Base-by-base conservation (phyloP, 2,329 filamentous ascomycete genomes). In the Talaromyces sp. region DNA sequence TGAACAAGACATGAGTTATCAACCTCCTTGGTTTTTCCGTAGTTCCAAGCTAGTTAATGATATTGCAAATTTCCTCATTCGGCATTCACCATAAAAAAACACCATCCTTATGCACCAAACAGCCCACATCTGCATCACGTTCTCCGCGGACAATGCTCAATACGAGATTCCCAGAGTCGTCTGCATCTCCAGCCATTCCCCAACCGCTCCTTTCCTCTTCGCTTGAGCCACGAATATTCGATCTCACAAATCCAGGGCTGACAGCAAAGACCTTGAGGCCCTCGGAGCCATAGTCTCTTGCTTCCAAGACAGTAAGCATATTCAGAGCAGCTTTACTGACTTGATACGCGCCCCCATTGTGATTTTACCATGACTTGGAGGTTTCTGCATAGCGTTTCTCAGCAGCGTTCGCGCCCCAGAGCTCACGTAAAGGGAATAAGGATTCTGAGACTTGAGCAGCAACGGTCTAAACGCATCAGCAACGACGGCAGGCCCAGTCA, bases 291-390 rank as follows among this genome's bases (percentile, higher is more conserved):
- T 26, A 43, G 10, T 57, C 57, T n/a, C 56, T 29, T 32, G 17
- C 21, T 31, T 57, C 12, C 7, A 48, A 26, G 17, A 60, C 48
- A 14, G 61, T 50, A 12, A 62, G 24, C 53, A 62, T 59, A 24
- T 62, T 62, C 50, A 62, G 38, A 35, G 48, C 61, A 3, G 57
- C 54, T 56, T 62, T 60, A 38, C 61, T 62, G 14, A 54, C 29
- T 31, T 56, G 53, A 43, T 60, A 62, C 6, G 32, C 46, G 8
- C 54, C 54, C 10, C 6, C 48, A 41, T n/a, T 31, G 17, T 26
- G 10, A 43, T 35, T 14, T n/a, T 38, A 4, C 27, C 57, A 6
- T 53, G 26, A 7, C 24, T 43, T 1, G 24, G 21, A 2, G 54
- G 27, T 27, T 50, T 48, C 32, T 29, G 50, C 17, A 57, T 41